Base-by-base conservation (phyloP, 176 grass and related monocot species). In the Eragrostis curvula region DNA sequence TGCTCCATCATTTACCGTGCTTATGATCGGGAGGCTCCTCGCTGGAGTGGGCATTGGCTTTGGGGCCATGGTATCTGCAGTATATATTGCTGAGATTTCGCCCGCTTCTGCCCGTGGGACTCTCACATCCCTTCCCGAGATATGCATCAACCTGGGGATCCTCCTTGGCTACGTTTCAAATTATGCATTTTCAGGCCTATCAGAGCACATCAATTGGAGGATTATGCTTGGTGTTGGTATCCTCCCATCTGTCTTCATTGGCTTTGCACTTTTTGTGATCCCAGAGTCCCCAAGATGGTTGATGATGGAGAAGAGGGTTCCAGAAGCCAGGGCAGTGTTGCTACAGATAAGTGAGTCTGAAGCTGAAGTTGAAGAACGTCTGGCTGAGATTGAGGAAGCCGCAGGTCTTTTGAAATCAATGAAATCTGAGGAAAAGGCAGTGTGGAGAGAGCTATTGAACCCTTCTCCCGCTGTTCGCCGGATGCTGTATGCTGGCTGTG, bases 1-100 rank as follows among this genome's bases (percentile, higher is more conserved):
- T 68, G 89, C 94, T 53, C 94, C 94, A 60, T 97, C 95, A 42
- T 97, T 97, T 87, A 71, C 73, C 24, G 87, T 92, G 60, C 86
- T 97, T 48, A 89, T 94, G 83, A 92, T 94, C 0, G 95, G 95
- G 55, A 85, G 95, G 53, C 92, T 97, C 28, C 62, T 97, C 2
- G 87, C 95, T 25, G 92, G 95, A 63, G 84, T 94, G 12, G 95
- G 95, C 55, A 97, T 97, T 44, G 95, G 95, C 23, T 97, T 97
- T 39, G 95, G 95, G 9, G 85, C 92, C 60, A 97, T 97, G 95
- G 81, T 97, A 79, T 94, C 95, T 44, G 92, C 87, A 45, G 92
- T 94, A n/a, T 97, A 94, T 77, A 97, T 97, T 58, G 92, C 89
- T 13, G 95, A 97, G 95, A 97, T 97, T 63, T 97, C 95, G 30